phyloP scores from a whole-genome alignment of 208 protist species.

The Crithidia sp. region DNA sequence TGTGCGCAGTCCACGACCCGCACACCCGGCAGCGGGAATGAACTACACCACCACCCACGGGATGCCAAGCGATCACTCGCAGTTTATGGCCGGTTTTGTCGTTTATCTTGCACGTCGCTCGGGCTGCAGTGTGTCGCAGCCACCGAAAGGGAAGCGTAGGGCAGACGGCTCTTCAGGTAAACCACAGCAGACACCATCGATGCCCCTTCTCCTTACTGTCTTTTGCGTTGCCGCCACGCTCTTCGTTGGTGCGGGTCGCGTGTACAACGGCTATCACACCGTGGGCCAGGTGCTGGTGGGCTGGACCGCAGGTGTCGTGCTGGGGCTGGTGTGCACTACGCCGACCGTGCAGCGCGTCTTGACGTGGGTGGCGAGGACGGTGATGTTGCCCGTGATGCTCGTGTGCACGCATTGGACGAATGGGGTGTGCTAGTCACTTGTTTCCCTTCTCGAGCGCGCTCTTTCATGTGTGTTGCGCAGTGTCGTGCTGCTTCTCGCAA shows the following conservation, averaged over 20 bases:
- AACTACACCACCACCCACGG: conserved; percentile 62
- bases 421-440: conserved; percentile 22
- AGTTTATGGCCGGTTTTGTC: conserved; percentile 81
- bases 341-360: conserved; percentile 32
- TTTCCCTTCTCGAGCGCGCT: not conserved
- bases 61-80: conserved; percentile 82
- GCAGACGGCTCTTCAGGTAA: no score
- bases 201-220: conserved; percentile 13
- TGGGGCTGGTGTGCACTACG: conserved; percentile 49
- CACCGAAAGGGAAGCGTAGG: not conserved
- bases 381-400: conserved; percentile 59
- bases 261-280: conserved; percentile 84
- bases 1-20: conserved; percentile 47
- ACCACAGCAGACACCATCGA: not conserved
- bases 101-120: conserved; percentile 50
- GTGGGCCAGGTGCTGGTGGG: conserved; percentile 64
- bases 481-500: no score
- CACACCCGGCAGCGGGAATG: conserved; percentile 39
- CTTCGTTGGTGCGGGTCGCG: conserved; percentile 58
- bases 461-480: not conserved
- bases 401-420: conserved; percentile 65
- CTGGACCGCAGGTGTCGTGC: conserved; percentile 38
- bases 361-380: conserved; percentile 18
- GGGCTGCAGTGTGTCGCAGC: not conserved
- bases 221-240: conserved; percentile 41